These are phyloP conservation scores for Kwoniella botswanensis DNA, from an alignment of 768 basidiomycete genomes.

Conservation along the genomic window DNA sequence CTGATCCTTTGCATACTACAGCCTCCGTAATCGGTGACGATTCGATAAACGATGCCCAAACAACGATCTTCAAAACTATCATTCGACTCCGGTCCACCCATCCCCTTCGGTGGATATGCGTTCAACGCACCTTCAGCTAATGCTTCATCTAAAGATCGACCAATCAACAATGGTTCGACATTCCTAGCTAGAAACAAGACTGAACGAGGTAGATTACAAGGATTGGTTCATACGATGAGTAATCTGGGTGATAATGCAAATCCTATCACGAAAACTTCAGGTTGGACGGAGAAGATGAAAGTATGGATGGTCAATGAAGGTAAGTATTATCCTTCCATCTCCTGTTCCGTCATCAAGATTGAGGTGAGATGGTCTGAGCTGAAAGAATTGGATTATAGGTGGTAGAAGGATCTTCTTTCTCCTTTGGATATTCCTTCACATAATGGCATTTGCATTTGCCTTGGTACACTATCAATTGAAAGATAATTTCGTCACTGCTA, in stretches of 20 bases:
- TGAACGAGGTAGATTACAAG: conserved; percentile 81
- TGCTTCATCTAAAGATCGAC: conserved; percentile 16
- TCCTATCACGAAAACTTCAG: conserved; percentile 57
- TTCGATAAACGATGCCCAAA: conserved; percentile 5
- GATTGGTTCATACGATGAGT: conserved; percentile 71
- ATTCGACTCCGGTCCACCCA: conserved; percentile 41
- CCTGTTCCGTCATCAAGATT: no score
- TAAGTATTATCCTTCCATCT: conserved; percentile 21
- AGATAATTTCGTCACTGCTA: conserved; percentile 73
- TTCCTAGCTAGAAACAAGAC: conserved; percentile 83
- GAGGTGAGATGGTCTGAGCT: no score
- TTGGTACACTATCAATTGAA: conserved; percentile 59
- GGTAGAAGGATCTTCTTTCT: conserved; percentile 77
- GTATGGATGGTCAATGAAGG: conserved; percentile 97
- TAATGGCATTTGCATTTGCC: conserved; percentile 77
- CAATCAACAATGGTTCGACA: conserved; percentile 57
- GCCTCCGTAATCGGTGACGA: background rate
- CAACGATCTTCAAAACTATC: conserved; percentile 29
- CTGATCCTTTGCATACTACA: background rate
- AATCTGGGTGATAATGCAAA: conserved; percentile 12
- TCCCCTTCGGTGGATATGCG: conserved; percentile 14
- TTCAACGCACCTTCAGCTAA: conserved; percentile 5
- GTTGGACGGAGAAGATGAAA: conserved; percentile 63
- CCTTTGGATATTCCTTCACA: conserved; percentile 79
- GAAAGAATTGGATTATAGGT: conserved; percentile 25